Conservation (phyloP, 306 rosid genomes). For the Dryas octopetala region DNA sequence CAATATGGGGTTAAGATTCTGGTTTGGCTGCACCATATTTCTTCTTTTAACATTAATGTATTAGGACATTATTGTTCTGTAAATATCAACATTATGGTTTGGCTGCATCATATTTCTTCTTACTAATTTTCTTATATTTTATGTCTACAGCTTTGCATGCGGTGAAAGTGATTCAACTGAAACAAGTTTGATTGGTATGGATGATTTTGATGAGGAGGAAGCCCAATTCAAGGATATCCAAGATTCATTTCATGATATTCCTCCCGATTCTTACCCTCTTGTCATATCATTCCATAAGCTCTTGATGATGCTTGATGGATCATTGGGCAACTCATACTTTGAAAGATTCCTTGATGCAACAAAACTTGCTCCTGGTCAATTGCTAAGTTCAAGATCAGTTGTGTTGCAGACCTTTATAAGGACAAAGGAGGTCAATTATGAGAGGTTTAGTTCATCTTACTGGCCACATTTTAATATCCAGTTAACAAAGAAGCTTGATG, state of each 20-base stretch:
- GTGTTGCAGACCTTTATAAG: slow-evolving; percentile 50
- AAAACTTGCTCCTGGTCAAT: slow-evolving; percentile 19
- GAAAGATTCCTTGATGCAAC: slow-evolving; percentile 47
- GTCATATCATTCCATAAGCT: slow-evolving; percentile 76
- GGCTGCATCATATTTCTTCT: too few species aligned
- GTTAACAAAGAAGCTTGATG: slow-evolving; percentile 55
- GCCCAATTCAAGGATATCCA: slow-evolving; percentile 47
- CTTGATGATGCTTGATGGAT: slow-evolving; percentile 82
- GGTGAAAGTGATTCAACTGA: slow-evolving; percentile 25
- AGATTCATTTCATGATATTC: slow-evolving; percentile 57
- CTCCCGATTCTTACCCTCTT: slow-evolving; percentile 56
- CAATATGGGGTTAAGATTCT: too few species aligned
- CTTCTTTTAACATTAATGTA: too few species aligned
- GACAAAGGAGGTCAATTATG: slow-evolving; percentile 65
- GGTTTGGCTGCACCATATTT: too few species aligned
- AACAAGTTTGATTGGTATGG: slow-evolving; percentile 29
- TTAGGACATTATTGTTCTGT: not conserved
- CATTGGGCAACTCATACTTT: slow-evolving; percentile 65
- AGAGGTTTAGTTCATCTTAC: slow-evolving; percentile 54
- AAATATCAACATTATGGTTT: not conserved
- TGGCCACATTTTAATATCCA: slow-evolving; percentile 70
- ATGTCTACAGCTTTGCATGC: slow-evolving; percentile 41
- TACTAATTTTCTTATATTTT: not conserved
- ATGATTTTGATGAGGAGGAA: slow-evolving; percentile 47
- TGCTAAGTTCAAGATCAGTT: slow-evolving; percentile 41